These are phyloP conservation scores for Echium plantagineum DNA, from an alignment of 257 asterid species.

Conservation along the genomic window DNA sequence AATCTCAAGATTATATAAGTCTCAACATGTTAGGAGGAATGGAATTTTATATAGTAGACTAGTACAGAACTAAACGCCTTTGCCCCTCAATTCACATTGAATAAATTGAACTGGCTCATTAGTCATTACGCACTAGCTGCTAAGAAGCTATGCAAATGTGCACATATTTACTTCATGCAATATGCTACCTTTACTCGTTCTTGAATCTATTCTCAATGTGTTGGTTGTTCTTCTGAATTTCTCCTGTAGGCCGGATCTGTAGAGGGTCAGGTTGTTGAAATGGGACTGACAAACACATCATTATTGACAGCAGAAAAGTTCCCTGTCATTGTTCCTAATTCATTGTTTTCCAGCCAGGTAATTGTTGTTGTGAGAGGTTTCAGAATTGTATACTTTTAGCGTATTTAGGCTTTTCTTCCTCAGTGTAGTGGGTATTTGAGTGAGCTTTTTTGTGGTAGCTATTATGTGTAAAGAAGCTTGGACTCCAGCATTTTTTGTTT, in stretches of 20 bases:
- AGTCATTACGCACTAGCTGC: too few species aligned
- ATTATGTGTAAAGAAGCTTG: not conserved
- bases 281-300: slow-evolving; percentile 83
- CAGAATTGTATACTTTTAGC: too few species aligned
- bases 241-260: slow-evolving; percentile 81
- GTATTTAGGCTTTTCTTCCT: not conserved
- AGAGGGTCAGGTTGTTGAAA: slow-evolving; percentile 87
- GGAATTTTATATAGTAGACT: too few species aligned
- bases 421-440: not conserved
- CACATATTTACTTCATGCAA: too few species aligned
- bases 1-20: too few species aligned
- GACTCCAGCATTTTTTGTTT: not conserved
- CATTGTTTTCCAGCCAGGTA: slow-evolving; percentile 90
- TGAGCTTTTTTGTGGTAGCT: not conserved
- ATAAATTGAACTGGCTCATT: too few species aligned
- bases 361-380: not conserved
- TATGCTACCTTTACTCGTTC: not conserved
- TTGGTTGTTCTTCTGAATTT: not conserved
- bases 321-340: slow-evolving; percentile 84
- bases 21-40: too few species aligned
- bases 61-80: too few species aligned
- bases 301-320: slow-evolving; percentile 79
- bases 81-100: too few species aligned
- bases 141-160: too few species aligned
- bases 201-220: not conserved